Percentiles rank a stretch among this genome's conserved stretches.
Evolutionary conservation across 495 filamentous ascomycete genomes (phyloP).

Genomic region (Penicillium nucicola): DNA sequence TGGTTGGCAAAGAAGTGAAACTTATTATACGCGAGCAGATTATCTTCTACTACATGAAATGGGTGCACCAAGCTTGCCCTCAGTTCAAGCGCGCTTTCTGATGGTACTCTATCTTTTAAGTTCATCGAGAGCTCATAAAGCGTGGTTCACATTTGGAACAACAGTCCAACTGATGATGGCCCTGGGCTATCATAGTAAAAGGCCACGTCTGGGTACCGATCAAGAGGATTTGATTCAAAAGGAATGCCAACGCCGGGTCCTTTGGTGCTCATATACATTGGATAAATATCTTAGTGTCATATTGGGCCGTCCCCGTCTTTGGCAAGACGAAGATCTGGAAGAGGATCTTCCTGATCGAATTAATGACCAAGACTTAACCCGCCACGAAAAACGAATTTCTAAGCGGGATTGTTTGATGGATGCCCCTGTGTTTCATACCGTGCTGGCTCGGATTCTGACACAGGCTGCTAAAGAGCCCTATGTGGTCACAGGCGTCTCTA

Average conservation of each 20-base stretch:
- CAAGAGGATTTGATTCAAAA: slow-evolving; percentile 3
- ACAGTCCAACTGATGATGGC: slow-evolving; percentile 29
- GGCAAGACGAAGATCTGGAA: slow-evolving; percentile 26
- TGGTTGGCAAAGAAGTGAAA: slow-evolving; percentile 19
- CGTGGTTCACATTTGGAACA: slow-evolving; percentile 30
- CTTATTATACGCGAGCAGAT: slow-evolving; percentile 23
- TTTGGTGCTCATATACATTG: slow-evolving; percentile 31
- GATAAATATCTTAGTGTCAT: slow-evolving; percentile 32
- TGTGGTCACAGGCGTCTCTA: slow-evolving; percentile 13
- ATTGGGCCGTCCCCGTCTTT: slow-evolving; percentile 23
- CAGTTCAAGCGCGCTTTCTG: slow-evolving; percentile 25
- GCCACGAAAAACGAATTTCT: not conserved
- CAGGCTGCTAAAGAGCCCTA: slow-evolving; percentile 24
- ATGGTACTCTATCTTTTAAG: slow-evolving; percentile 27
- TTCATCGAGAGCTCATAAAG: slow-evolving; percentile 24
- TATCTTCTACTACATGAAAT: slow-evolving; percentile 15
- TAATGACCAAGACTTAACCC: slow-evolving; percentile 20
- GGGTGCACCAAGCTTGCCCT: slow-evolving; percentile 17
- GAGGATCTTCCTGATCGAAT: slow-evolving; percentile 20
- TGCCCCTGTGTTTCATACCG: slow-evolving; percentile 23
- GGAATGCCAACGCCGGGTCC: slow-evolving; percentile 22
- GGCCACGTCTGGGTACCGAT: not conserved
- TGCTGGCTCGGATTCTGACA: slow-evolving; percentile 22
- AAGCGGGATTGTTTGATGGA: slow-evolving; percentile 28
- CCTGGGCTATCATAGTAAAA: slow-evolving; percentile 23